These are phyloP conservation scores for Atkinsonella hypoxylon DNA, from an alignment of 2,329 filamentous ascomycete species.

Conservation along the genomic window DNA sequence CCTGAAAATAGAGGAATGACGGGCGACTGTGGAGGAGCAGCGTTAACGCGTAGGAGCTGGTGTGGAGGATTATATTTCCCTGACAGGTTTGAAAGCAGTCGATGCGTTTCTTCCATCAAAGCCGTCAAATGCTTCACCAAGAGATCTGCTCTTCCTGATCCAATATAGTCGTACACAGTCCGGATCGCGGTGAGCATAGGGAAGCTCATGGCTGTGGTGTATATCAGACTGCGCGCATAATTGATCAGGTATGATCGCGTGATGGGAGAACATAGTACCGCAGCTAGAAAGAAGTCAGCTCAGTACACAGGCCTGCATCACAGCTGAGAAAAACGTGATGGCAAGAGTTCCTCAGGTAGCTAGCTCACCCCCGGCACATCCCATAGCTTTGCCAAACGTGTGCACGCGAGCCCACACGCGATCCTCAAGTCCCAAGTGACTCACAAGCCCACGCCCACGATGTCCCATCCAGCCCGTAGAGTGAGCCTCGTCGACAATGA, in stretches of 20 bases:
- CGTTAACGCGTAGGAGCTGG: constrained; percentile 23
- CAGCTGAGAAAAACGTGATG: not conserved
- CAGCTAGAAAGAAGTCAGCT: constrained; percentile 17
- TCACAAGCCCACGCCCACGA: constrained; percentile 46
- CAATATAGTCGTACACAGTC: constrained; percentile 45
- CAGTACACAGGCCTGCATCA: not conserved
- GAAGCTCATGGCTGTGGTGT: constrained; percentile 57
- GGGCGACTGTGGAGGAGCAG: constrained; percentile 37
- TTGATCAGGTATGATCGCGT: constrained; percentile 58
- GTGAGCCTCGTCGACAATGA: constrained; percentile 60
- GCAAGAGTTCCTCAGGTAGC: constrained; percentile 9
- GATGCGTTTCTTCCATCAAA: constrained; percentile 28
- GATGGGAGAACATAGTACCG: constrained; percentile 48
- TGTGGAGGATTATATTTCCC: constrained; percentile 6
- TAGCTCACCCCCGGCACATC: constrained; percentile 56
- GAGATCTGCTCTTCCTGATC: constrained; percentile 31
- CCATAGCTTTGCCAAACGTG: constrained; percentile 57
- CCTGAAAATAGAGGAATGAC: constrained; percentile 53
- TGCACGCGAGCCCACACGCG: constrained; percentile 46
- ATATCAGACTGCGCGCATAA: constrained; percentile 64
- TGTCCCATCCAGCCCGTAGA: constrained; percentile 48
- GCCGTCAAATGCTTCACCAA: constrained; percentile 20
- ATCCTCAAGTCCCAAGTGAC: constrained; percentile 40
- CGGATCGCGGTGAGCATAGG: constrained; percentile 47
- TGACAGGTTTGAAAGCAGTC: constrained; percentile 29